Evolutionary conservation across 768 basidiomycete species (phyloP).

Genomic region (Collybiopsis confluens): DNA sequence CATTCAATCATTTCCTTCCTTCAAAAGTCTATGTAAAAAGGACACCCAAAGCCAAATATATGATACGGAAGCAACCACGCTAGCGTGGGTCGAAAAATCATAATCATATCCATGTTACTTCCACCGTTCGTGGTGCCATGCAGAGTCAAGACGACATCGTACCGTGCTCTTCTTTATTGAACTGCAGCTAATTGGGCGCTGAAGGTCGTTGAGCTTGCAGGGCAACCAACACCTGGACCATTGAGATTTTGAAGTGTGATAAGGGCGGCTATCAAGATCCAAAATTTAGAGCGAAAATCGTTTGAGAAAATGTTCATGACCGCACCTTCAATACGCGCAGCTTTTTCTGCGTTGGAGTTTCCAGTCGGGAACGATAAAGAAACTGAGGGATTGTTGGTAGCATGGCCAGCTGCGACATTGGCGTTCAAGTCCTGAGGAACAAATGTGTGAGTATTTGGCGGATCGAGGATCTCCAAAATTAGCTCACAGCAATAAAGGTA

Average conservation of each 20-base stretch:
- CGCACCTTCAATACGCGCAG: conserved; percentile 46
- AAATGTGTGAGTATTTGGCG: not conserved
- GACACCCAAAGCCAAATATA: not conserved
- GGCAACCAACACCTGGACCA: conserved; percentile 66
- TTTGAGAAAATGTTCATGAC: too few relatives aligned
- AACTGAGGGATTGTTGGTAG: conserved; percentile 61
- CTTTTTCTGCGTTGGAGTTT: conserved; percentile 44
- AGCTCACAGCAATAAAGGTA: conserved; percentile 34
- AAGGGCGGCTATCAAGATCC: conserved; percentile 32
- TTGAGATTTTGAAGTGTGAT: conserved; percentile 73
- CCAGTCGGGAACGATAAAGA: conserved; percentile 61
- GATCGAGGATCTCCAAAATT: not conserved
- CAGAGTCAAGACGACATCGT: too few relatives aligned
- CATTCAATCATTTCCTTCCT: not conserved
- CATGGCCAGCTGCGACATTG: conserved; percentile 59
- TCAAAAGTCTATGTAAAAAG: not conserved
- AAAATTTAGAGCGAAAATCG: too few relatives aligned
- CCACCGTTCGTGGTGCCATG: not conserved
- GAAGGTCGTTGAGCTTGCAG: conserved; percentile 62
- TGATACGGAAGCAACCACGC: not conserved
- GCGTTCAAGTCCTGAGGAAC: conserved; percentile 36
- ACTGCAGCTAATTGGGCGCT: conserved; percentile 18
- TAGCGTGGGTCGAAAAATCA: conserved; percentile 1
- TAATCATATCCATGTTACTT: not conserved
- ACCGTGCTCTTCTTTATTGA: not conserved